phyloP scores from a whole-genome alignment of 2,329 filamentous ascomycete species.

The Microcyclosporella mali region DNA sequence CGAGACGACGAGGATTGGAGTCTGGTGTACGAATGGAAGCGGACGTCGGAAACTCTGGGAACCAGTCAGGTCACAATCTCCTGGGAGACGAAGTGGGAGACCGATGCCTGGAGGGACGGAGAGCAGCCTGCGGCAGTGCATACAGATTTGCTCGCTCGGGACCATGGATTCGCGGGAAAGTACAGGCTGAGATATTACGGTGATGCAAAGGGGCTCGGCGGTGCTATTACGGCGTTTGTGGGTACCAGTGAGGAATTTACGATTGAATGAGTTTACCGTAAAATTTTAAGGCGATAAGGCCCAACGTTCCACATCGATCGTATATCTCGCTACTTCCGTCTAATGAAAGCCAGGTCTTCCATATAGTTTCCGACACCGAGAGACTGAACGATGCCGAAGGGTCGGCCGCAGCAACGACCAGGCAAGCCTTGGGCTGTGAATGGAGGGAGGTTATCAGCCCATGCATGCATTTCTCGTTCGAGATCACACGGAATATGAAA shows the following conservation, averaged over 20 bases:
- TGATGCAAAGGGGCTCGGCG: slow-evolving; percentile 62
- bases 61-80: slow-evolving; percentile 71
- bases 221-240: slow-evolving; percentile 61
- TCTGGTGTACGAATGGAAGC: slow-evolving; percentile 71
- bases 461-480: no score
- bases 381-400: no score
- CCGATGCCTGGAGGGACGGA: slow-evolving; percentile 26
- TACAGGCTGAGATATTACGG: slow-evolving; percentile 82
- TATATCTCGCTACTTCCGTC: no score
- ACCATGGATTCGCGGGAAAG: slow-evolving; percentile 47
- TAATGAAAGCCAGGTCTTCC: no score
- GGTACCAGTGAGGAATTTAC: slow-evolving; percentile 56
- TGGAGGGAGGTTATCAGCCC: no score
- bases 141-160: slow-evolving; percentile 25
- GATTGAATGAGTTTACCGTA: slow-evolving; percentile 26
- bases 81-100: slow-evolving; percentile 66
- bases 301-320: no score
- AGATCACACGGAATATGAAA: slow-evolving; percentile 4
- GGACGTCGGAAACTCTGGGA: slow-evolving; percentile 62
- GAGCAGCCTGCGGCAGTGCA: slow-evolving; percentile 5
- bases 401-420: no score
- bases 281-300: no score
- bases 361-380: no score
- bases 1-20: slow-evolving; percentile 77
- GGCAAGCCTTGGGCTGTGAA: no score